A percentile compares a stretch with the other conserved stretches of the same genome.
Conservation (phyloP, 176 grass and related monocot genomes). For the Rhipidocladum racemiflorum region DNA sequence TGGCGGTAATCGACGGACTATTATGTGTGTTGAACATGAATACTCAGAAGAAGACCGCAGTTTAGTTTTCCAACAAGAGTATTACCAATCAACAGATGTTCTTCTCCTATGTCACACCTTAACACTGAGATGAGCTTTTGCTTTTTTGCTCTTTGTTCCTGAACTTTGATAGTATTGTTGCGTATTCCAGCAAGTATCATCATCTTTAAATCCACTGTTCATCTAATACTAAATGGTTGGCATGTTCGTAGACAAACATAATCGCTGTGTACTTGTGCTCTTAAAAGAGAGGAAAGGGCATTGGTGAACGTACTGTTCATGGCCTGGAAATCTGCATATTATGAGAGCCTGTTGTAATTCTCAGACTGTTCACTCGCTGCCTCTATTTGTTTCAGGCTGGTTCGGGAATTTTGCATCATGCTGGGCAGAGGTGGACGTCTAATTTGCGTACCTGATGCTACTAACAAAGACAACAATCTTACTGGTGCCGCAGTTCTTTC, state of each 20-base stretch:
- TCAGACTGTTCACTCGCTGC: neutral
- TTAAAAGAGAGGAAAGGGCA: neutral
- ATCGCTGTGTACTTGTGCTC: neutral
- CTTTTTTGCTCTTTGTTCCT: neutral
- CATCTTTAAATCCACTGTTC: neutral
- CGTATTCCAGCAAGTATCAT: neutral
- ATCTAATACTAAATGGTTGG: neutral
- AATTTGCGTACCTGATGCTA: neutral
- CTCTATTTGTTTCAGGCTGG: neutral
- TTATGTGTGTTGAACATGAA: neutral
- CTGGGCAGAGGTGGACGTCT: neutral
- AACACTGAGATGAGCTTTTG: neutral
- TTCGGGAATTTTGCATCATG: neutral
- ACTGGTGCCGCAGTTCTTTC: neutral
- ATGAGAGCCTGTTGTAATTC: neutral
- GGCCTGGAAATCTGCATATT: neutral
- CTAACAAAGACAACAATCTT: slow-evolving; percentile 12
- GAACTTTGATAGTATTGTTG: neutral
- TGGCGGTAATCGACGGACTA: neutral
- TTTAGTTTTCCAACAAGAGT: neutral
- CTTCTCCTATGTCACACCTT: neutral
- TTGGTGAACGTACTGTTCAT: neutral
- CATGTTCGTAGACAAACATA: neutral
- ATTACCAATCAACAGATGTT: neutral
- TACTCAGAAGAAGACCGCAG: neutral